Conservation (phyloP, 2,329 filamentous ascomycete species). For the Monilinia laxa region DNA sequence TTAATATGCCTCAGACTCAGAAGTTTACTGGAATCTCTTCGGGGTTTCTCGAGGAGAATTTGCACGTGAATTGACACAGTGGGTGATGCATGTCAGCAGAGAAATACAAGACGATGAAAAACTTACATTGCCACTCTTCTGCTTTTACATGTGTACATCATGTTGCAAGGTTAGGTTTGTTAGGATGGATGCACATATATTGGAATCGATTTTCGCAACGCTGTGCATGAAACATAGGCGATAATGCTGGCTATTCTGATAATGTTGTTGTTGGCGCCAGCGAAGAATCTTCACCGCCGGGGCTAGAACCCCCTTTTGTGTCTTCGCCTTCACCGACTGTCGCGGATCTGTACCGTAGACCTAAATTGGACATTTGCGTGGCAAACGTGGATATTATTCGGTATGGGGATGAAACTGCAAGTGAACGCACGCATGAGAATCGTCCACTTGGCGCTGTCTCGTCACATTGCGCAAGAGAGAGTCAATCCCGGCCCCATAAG, state of each 20-base stretch:
- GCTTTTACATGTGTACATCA: constrained; percentile 9
- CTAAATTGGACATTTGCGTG: constrained; percentile 16
- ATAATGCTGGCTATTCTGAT: constrained; percentile 9
- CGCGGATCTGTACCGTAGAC: constrained; percentile 4
- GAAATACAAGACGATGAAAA: constrained; percentile 5
- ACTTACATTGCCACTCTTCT: constrained; percentile 1
- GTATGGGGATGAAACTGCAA: constrained; percentile 20
- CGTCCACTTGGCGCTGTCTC: constrained; percentile 21
- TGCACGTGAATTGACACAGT: not conserved
- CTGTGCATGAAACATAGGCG: constrained; percentile 2
- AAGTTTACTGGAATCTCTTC: not conserved
- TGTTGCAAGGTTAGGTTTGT: not conserved
- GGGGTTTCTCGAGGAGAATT: not conserved
- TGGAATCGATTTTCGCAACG: not conserved
- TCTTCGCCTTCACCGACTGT: constrained; percentile 22
- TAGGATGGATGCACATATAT: not conserved
- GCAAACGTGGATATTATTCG: constrained; percentile 15
- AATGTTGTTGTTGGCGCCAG: constrained; percentile 14
- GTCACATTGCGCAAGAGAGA: constrained; percentile 25
- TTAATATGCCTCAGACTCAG: not conserved
- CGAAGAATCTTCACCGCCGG: constrained; percentile 23
- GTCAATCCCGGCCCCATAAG: constrained; percentile 18
- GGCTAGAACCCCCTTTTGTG: constrained; percentile 18
- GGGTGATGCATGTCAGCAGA: not conserved
- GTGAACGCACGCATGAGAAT: constrained; percentile 22